Conservation (phyloP, 2,329 filamentous ascomycete species). For the Elsinoe australis region DNA sequence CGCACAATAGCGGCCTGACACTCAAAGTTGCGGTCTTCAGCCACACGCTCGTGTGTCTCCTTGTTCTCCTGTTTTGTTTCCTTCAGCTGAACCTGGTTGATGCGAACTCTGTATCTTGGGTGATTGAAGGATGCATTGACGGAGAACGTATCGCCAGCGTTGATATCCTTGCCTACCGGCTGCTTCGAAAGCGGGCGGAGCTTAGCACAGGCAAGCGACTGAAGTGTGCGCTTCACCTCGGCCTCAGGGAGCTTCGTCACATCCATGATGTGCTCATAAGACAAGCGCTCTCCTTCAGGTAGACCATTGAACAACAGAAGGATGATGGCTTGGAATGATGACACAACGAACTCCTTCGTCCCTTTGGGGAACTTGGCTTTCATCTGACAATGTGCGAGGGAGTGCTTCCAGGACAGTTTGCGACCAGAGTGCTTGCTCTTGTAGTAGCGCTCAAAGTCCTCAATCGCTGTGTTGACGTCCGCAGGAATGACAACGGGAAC, state of each 20-base stretch:
- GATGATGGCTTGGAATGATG: conserved; percentile 85
- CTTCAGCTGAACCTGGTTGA: conserved; percentile 96
- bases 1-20: conserved; percentile 94
- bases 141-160: conserved; percentile 69
- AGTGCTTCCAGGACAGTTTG: conserved; percentile 83
- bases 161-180: conserved; percentile 71
- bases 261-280: conserved; percentile 66
- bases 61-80: conserved; percentile 94
- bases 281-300: conserved; percentile 54
- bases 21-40: conserved; percentile 85
- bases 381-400: conserved; percentile 82
- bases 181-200: conserved; percentile 75
- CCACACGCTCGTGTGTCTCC: conserved; percentile 83
- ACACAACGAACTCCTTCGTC: conserved; percentile 80
- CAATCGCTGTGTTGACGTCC: conserved; percentile 66
- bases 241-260: conserved; percentile 65
- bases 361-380: conserved; percentile 73
- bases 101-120: conserved; percentile 84
- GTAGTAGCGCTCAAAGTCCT: conserved; percentile 79
- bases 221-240: conserved; percentile 82
- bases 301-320: conserved; percentile 81
- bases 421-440: conserved; percentile 82
- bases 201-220: conserved; percentile 90
- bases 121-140: conserved; percentile 73
- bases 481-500: conserved; percentile 65